These are phyloP conservation scores for Colletotrichum liaoningense DNA, from an alignment of 2,329 filamentous ascomycete genomes.

Conservation along the genomic window DNA sequence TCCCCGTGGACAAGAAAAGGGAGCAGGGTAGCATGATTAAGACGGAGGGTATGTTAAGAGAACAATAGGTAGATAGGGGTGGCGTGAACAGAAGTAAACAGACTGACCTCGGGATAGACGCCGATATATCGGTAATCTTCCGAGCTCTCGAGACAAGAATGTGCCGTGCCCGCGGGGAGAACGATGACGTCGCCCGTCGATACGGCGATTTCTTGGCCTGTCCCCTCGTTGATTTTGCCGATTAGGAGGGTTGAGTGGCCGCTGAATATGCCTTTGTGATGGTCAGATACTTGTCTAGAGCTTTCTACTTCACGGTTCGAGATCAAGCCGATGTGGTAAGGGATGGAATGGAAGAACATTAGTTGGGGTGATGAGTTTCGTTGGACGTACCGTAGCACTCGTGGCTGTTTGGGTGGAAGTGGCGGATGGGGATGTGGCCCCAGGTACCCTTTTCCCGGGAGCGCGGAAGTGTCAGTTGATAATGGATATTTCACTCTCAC, in stretches of 20 bases:
- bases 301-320: background rate
- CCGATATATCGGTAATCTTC: constrained; percentile 39
- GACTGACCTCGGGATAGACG: constrained; percentile 33
- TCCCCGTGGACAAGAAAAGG: background rate
- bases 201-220: constrained; percentile 33
- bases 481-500: background rate
- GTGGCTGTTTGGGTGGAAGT: constrained; percentile 40
- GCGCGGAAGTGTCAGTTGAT: background rate
- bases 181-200: constrained; percentile 38
- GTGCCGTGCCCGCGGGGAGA: constrained; percentile 38
- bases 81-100: background rate
- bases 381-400: constrained; percentile 39
- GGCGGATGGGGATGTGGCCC: constrained; percentile 38
- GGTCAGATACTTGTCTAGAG: background rate
- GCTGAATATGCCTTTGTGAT: constrained; percentile 35
- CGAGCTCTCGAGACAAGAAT: constrained; percentile 21
- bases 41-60: too few species aligned
- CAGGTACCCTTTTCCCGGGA: constrained; percentile 15
- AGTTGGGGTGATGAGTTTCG: background rate
- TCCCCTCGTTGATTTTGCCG: constrained; percentile 35
- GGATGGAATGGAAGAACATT: background rate
- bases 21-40: background rate
- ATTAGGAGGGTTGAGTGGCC: constrained; percentile 37
- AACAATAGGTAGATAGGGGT: background rate
- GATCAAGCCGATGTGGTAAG: background rate